Conservation (phyloP, 169 alveolate genomes). For the Pseudocohnilembus persalinus region DNA sequence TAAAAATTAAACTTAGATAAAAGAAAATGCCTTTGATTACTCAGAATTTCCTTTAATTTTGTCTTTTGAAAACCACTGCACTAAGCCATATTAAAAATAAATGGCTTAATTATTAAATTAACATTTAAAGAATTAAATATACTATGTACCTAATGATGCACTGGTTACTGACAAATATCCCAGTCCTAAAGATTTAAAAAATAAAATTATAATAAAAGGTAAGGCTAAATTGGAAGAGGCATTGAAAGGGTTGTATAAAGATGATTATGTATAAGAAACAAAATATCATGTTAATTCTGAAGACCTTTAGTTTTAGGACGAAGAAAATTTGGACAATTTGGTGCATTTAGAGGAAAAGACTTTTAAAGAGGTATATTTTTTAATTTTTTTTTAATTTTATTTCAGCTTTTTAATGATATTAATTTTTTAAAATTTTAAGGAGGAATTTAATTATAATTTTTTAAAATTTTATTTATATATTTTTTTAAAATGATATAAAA, state of each 20-base stretch:
- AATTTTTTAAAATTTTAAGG: too few relatives aligned
- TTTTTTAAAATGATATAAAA: too few relatives aligned
- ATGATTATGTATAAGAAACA: not conserved
- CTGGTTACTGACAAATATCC: not conserved
- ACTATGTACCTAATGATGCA: conserved; percentile 45
- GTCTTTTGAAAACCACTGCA: conserved; percentile 91
- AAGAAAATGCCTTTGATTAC: conserved; percentile 6
- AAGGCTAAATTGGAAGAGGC: conserved; percentile 12
- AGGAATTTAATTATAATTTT: too few relatives aligned
- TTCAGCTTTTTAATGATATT: too few relatives aligned
- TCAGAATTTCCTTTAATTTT: conserved; percentile 83
- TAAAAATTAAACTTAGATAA: too few relatives aligned
- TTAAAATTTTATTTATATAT: too few relatives aligned
- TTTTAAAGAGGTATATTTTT: not conserved
- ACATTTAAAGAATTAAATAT: conserved; percentile 73
- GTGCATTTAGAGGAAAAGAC: not conserved
- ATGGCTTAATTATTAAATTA: conserved; percentile 79
- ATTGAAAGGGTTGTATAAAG: not conserved
- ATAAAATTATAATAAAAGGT: conserved; percentile 25
- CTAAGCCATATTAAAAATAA: conserved; percentile 67
- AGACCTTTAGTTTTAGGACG: too few relatives aligned
- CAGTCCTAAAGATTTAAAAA: conserved; percentile 26
- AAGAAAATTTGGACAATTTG: not conserved
- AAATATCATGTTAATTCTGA: too few relatives aligned
- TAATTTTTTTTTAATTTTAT: too few relatives aligned